phyloP scores from a whole-genome alignment of 441 rosid genomes.

The Pelargonium fulgidum region DNA sequence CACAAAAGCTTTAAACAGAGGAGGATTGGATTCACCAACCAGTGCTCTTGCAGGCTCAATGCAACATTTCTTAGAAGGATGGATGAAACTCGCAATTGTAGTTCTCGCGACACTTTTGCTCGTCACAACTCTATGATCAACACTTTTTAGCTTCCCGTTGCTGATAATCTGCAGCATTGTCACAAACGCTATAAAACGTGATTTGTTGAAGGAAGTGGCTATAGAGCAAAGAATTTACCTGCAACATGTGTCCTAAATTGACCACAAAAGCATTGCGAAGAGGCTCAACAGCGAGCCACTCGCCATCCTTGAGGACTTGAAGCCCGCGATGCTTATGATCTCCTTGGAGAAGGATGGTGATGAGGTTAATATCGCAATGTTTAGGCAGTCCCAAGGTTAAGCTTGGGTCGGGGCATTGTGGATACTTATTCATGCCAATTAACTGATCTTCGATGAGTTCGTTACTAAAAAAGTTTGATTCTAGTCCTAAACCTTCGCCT shows the following conservation, averaged over 20 bases:
- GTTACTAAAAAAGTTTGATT: neutral
- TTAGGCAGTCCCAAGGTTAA: conserved; percentile 12
- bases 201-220: neutral
- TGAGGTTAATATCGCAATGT: neutral
- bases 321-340: neutral
- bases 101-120: conserved; percentile 12
- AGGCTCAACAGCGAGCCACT: conserved; percentile 12
- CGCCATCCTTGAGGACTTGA: conserved; percentile 9
- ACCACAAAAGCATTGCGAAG: conserved; percentile 7
- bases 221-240: conserved; percentile 1
- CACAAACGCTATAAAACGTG: no score
- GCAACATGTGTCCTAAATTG: conserved; percentile 4
- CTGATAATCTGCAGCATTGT: no score
- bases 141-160: neutral
- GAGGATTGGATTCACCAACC: conserved; percentile 3
- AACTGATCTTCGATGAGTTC: conserved; percentile 12
- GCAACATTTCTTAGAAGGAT: conserved; percentile 9
- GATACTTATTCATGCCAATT: conserved; percentile 4
- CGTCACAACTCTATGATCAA: conserved; percentile 10
- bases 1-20: neutral
- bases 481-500: conserved; percentile 10
- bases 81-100: conserved; percentile 13
- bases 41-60: conserved; percentile 7
- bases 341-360: conserved; percentile 10
- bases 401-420: conserved; percentile 14